Conservation (phyloP, 2,329 filamentous ascomycete genomes). For the Cladosporium austrohemisphaericum region DNA sequence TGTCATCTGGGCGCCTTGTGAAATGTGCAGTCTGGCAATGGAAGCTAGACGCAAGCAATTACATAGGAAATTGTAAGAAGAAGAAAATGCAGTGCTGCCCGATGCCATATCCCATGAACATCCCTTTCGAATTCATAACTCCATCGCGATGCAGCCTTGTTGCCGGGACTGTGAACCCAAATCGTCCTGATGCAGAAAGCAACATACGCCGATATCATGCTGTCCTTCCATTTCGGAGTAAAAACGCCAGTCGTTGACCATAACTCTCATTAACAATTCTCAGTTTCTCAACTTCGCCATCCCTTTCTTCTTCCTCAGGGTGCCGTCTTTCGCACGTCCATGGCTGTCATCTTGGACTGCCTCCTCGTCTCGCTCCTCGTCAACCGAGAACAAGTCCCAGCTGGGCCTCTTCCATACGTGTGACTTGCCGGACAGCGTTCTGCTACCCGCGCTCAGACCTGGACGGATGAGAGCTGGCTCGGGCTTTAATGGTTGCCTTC, state of each 20-base stretch:
- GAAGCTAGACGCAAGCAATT: neutral
- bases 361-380: slow-evolving; percentile 26
- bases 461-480: slow-evolving; percentile 20
- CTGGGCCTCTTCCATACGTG: slow-evolving; percentile 32
- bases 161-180: too few relatives aligned
- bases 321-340: neutral
- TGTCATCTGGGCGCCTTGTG: too few relatives aligned
- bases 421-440: slow-evolving; percentile 31
- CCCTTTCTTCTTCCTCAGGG: slow-evolving; percentile 2
- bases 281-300: neutral
- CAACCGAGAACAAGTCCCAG: slow-evolving; percentile 25
- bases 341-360: slow-evolving; percentile 15
- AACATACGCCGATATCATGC: too few relatives aligned
- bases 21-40: too few relatives aligned
- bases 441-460: slow-evolving; percentile 24
- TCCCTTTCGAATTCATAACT: too few relatives aligned
- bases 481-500: neutral
- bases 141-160: too few relatives aligned
- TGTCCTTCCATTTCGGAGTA: too few relatives aligned
- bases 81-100: too few relatives aligned
- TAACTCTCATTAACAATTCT: too few relatives aligned
- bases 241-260: too few relatives aligned
- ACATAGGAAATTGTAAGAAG: neutral
- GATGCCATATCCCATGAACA: too few relatives aligned
- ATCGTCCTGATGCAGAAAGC: too few relatives aligned